Percentiles rank a stretch among this genome's conserved stretches.
These are phyloP conservation scores for Endocladia muricata DNA, from an alignment of 31 red algal species.

Conservation along the genomic window DNA sequence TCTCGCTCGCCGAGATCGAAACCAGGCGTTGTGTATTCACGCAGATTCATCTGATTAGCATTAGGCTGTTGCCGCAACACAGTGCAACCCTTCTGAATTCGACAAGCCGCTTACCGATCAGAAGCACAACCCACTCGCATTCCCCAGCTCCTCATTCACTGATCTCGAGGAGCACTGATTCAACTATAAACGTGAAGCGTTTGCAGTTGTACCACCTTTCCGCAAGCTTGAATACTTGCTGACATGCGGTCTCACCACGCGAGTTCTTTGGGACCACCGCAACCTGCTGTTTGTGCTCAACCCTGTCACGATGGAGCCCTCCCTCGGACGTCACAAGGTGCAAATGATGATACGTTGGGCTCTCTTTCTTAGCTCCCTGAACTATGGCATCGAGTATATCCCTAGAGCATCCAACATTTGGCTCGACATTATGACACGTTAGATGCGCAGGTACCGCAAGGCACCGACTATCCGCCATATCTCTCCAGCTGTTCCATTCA, in stretches of 20 bases:
- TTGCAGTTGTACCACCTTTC: slow-evolving; percentile 8
- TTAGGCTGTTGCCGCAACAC: neutral
- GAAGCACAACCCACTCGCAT: too few relatives aligned
- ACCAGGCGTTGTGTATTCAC: too few relatives aligned
- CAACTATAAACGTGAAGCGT: neutral
- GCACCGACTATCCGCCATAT: neutral
- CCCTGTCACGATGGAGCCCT: slow-evolving; percentile 1
- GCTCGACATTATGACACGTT: slow-evolving; percentile 16
- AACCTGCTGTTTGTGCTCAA: slow-evolving; percentile 31
- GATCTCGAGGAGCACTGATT: neutral
- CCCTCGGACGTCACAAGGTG: too few relatives aligned
- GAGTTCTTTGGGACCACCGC: slow-evolving; percentile 2
- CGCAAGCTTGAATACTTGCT: neutral
- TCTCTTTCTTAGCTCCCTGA: neutral
- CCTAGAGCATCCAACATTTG: neutral
- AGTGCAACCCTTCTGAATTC: neutral
- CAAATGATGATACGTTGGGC: too few relatives aligned
- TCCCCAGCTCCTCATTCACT: too few relatives aligned
- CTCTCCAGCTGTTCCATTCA: too few relatives aligned
- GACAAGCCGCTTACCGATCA: too few relatives aligned
- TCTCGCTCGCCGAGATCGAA: too few relatives aligned
- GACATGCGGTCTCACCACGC: neutral
- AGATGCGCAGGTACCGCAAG: slow-evolving; percentile 1
- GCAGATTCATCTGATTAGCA: too few relatives aligned
- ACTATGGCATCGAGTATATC: slow-evolving; percentile 3